Evolutionary conservation across 352 stramenopile genomes (phyloP).

Genomic region (Pythium apleroticum): DNA sequence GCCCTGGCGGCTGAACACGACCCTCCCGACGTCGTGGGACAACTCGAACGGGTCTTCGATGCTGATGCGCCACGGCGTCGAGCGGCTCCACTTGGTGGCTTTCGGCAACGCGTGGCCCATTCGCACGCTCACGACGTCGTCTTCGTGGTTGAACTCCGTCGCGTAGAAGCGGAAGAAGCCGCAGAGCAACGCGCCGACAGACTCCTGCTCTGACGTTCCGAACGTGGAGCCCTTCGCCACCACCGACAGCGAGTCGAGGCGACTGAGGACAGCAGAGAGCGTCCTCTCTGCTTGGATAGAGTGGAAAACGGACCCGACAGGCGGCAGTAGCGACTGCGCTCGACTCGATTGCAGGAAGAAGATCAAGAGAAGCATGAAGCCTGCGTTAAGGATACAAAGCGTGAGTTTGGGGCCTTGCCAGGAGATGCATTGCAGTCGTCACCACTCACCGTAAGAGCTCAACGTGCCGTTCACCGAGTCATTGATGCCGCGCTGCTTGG

Average conservation of each 20-base stretch:
- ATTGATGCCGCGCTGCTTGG: conserved; percentile 96
- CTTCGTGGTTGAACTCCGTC: conserved; percentile 94
- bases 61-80: conserved; percentile 71
- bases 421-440: not conserved
- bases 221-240: conserved; percentile 48
- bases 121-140: conserved; percentile 93
- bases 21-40: conserved; percentile 72
- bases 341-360: conserved; percentile 94
- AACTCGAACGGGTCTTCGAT: conserved; percentile 89
- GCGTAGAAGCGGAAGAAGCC: conserved; percentile 98
- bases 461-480: conserved; percentile 96
- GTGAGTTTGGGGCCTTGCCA: not conserved
- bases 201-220: conserved; percentile 69
- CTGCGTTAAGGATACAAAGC: conserved; percentile 23
- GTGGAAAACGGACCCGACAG: conserved; percentile 46
- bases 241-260: conserved; percentile 62
- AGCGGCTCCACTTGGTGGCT: conserved; percentile 67
- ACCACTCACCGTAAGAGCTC: conserved; percentile 89
- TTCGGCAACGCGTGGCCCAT: conserved; percentile 63
- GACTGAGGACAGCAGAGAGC: conserved; percentile 78
- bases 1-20: conserved; percentile 72
- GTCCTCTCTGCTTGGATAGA: conserved; percentile 89
- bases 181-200: conserved; percentile 90
- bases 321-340: conserved; percentile 49
- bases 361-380: conserved; percentile 96